These are phyloP conservation scores for Candida insectalens DNA, from an alignment of 805 yeast genomes.

Conservation along the genomic window DNA sequence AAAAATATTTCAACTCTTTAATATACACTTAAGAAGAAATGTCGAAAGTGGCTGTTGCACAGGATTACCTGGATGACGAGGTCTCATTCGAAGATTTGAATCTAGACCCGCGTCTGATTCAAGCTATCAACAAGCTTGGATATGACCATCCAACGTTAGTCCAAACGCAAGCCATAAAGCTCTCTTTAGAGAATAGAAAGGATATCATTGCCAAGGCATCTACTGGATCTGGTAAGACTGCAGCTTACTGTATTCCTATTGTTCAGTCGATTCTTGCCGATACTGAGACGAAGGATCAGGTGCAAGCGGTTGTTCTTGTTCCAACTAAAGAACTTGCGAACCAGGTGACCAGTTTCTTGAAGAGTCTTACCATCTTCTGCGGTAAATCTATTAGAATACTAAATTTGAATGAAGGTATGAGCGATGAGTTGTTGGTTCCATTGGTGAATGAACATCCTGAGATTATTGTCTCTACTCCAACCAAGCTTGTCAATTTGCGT, in stretches of 20 bases:
- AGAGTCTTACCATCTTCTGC: conserved; percentile 61
- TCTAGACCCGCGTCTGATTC: conserved; percentile 73
- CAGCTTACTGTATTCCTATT: conserved; percentile 83
- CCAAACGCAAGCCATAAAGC: conserved; percentile 85
- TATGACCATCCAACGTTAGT: conserved; percentile 82
- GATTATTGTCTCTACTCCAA: conserved; percentile 79
- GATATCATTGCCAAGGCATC: conserved; percentile 91
- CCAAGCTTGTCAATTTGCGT: conserved; percentile 51
- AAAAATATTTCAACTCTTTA: neutral
- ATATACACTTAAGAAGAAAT: conserved; percentile 5
- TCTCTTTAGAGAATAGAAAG: conserved; percentile 82
- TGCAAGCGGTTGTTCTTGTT: conserved; percentile 66
- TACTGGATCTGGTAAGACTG: conserved; percentile 95
- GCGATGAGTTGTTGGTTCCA: conserved; percentile 63
- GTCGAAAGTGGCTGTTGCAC: conserved; percentile 40
- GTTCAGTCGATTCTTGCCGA: conserved; percentile 60
- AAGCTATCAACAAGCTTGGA: conserved; percentile 75
- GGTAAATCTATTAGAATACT: conserved; percentile 52
- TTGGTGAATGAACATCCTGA: conserved; percentile 69
- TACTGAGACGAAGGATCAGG: conserved; percentile 18
- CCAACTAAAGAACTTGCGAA: conserved; percentile 89
- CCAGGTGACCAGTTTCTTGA: conserved; percentile 69
- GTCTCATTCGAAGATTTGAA: conserved; percentile 66
- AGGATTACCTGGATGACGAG: conserved; percentile 63
- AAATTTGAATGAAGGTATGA: conserved; percentile 52